These are phyloP conservation scores for Carex pumila DNA, from an alignment of 176 grass and related monocot genomes.

Conservation along the genomic window DNA sequence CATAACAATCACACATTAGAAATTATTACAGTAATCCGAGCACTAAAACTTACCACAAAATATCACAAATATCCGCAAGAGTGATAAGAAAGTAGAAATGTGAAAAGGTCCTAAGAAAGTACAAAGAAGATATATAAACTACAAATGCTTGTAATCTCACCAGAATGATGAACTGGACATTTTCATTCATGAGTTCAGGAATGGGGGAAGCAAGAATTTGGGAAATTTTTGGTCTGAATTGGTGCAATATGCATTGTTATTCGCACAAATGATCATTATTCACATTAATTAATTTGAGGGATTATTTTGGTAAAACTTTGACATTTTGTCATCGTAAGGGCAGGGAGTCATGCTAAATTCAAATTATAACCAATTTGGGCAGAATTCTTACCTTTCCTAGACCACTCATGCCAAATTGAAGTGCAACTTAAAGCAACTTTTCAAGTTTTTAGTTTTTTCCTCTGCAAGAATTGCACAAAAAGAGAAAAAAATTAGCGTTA, in stretches of 20 bases:
- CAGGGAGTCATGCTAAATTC: too few relatives aligned
- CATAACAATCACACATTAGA: background rate
- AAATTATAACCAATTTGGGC: too few relatives aligned
- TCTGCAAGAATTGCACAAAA: background rate
- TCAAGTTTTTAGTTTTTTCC: background rate
- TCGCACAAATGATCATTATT: too few relatives aligned
- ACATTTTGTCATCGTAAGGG: too few relatives aligned
- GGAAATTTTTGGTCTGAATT: too few relatives aligned
- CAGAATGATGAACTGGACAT: conserved; percentile 64
- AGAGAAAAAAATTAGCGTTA: background rate
- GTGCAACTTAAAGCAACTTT: background rate
- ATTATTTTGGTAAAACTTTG: too few relatives aligned
- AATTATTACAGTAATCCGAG: background rate
- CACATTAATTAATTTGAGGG: too few relatives aligned
- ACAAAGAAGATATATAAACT: background rate
- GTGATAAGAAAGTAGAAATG: background rate
- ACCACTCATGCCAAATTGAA: too few relatives aligned
- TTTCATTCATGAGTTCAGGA: conserved; percentile 43
- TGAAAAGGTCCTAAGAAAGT: background rate
- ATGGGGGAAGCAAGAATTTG: conserved; percentile 43
- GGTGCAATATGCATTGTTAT: too few relatives aligned
- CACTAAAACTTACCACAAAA: background rate
- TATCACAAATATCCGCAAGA: background rate
- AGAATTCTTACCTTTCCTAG: too few relatives aligned
- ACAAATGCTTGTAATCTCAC: conserved; percentile 27